These are phyloP conservation scores for Porphyrellus cyaneotinctus DNA, from an alignment of 768 basidiomycete species.

Conservation along the genomic window DNA sequence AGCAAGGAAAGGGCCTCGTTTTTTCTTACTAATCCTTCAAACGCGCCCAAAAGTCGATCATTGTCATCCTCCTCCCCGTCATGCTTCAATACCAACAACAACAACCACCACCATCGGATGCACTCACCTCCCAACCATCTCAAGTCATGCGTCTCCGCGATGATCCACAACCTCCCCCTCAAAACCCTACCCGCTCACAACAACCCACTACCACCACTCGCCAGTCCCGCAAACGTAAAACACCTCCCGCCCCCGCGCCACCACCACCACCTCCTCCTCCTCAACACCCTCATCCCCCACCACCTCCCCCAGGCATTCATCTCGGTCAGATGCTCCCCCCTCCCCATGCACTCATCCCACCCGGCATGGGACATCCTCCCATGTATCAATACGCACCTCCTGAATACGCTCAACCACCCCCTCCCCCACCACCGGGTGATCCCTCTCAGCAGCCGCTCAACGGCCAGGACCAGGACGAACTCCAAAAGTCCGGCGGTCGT, in stretches of 20 bases:
- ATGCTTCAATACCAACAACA: constrained; percentile 31
- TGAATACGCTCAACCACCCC: constrained; percentile 28
- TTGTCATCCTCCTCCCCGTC: constrained; percentile 18
- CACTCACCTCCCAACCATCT: constrained; percentile 5
- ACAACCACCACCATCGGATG: constrained; percentile 17
- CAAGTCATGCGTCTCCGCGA: constrained; percentile 60
- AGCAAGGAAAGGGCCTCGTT: constrained; percentile 12
- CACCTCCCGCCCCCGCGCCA: constrained; percentile 45
- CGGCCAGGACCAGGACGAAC: constrained; percentile 11
- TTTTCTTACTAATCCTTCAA: constrained; percentile 36
- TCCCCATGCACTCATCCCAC: constrained; percentile 49
- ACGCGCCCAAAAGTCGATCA: constrained; percentile 32
- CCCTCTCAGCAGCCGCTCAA: constrained; percentile 28
- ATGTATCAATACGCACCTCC: constrained; percentile 36
- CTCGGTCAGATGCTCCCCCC: constrained; percentile 55
- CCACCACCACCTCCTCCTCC: constrained; percentile 14
- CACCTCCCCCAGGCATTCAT: constrained; percentile 33
- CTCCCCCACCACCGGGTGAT: constrained; percentile 20
- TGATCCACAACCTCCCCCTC: constrained; percentile 35
- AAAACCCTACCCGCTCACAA: constrained; percentile 8
- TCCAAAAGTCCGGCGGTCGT: constrained; percentile 37
- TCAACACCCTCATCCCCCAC: constrained; percentile 35
- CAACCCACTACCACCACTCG: constrained; percentile 13
- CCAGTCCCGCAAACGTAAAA: constrained; percentile 60
- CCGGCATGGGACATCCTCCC: constrained; percentile 28